phyloP scores from a whole-genome alignment of 208 protist species.

The Phytomonas francai region DNA sequence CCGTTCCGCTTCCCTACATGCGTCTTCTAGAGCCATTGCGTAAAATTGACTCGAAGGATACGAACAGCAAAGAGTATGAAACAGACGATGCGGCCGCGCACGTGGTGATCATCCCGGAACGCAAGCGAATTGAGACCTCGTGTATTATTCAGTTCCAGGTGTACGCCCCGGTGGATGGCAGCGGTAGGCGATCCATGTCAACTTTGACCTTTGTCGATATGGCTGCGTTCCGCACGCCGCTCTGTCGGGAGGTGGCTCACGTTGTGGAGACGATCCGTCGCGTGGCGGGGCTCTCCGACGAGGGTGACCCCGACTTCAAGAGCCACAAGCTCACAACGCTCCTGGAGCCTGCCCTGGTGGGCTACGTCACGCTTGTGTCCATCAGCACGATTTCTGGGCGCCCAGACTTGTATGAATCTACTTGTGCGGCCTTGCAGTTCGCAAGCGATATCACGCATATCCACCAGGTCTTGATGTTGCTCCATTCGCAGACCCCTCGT shows the following conservation, averaged over 20 bases:
- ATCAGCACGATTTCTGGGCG: constrained; percentile 78
- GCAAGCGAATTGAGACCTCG: constrained; percentile 68
- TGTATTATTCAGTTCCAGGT: constrained; percentile 85
- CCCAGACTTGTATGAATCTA: constrained; percentile 48
- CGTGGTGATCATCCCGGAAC: constrained; percentile 56
- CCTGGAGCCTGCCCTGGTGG: constrained; percentile 65
- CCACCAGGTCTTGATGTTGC: constrained; percentile 75
- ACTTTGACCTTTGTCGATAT: constrained; percentile 86
- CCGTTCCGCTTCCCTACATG: constrained; percentile 65
- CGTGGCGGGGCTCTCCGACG: constrained; percentile 35
- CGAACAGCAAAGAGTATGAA: background rate
- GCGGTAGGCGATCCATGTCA: constrained; percentile 67
- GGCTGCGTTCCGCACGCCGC: constrained; percentile 51
- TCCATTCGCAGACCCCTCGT: constrained; percentile 66
- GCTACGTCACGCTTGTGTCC: constrained; percentile 73
- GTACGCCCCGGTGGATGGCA: constrained; percentile 63
- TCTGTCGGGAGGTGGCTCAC: constrained; percentile 60
- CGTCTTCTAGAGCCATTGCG: constrained; percentile 32
- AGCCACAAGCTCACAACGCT: constrained; percentile 60
- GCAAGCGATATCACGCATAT: constrained; percentile 48
- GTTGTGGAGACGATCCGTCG: constrained; percentile 60
- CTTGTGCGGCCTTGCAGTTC: constrained; percentile 59
- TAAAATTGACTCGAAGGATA: background rate
- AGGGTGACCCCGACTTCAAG: constrained; percentile 54
- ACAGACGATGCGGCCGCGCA: constrained; percentile 15